A percentile compares a stretch with the other conserved stretches of the same genome.
Evolutionary conservation across 2,329 filamentous ascomycete genomes (phyloP).

Genomic region (Cryphonectria parasitica): DNA sequence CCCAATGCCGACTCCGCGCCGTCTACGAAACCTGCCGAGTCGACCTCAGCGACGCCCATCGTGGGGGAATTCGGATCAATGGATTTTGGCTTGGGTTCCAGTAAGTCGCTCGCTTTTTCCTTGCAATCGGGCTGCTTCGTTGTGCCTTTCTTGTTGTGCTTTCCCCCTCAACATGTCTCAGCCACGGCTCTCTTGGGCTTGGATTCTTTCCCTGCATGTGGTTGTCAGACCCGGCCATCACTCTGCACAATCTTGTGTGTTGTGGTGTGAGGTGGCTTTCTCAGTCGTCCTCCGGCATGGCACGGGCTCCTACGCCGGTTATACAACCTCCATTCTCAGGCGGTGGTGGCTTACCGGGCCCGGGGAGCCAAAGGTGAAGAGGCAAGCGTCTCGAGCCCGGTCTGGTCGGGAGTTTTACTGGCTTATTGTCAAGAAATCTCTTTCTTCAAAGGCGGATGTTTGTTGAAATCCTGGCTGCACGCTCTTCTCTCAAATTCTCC

Average conservation of each 20-base stretch:
- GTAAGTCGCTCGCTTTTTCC: slow-evolving; percentile 19
- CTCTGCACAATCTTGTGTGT: not conserved
- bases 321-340: not conserved
- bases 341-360: not conserved
- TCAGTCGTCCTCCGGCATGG: not conserved
- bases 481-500: not conserved
- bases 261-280: not conserved
- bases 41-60: slow-evolving; percentile 44
- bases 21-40: slow-evolving; percentile 40
- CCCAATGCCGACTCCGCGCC: slow-evolving; percentile 42
- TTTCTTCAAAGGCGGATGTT: not conserved
- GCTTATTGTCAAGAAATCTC: not conserved
- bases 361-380: slow-evolving; percentile 15
- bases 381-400: slow-evolving; percentile 20
- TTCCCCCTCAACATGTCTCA: not conserved
- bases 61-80: slow-evolving; percentile 52
- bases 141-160: not conserved
- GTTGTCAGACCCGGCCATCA: not conserved
- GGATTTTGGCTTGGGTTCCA: slow-evolving; percentile 45
- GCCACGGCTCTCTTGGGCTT: not conserved
- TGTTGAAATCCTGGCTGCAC: not conserved
- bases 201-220: not conserved
- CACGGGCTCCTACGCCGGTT: not conserved
- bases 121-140: not conserved
- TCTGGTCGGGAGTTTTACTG: not conserved